These are phyloP conservation scores for Oryza meyeriana DNA, from an alignment of 176 grass and related monocot species.

Conservation along the genomic window DNA sequence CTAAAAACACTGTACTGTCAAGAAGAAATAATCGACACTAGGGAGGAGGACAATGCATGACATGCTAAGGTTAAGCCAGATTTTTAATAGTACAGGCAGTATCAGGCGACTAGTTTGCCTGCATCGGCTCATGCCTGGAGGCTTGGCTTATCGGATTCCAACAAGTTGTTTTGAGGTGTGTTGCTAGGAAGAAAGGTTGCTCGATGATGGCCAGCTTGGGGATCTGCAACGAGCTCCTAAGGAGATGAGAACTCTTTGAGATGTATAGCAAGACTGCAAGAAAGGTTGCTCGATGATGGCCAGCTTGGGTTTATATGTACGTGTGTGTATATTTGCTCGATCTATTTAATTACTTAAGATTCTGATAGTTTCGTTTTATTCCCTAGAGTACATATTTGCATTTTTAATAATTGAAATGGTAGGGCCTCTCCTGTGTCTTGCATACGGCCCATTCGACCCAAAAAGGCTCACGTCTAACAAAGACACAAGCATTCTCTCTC, in stretches of 20 bases:
- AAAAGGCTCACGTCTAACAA: no score
- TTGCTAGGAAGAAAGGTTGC: neutral
- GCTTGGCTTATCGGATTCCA: neutral
- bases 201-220: neutral
- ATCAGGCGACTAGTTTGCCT: conserved; percentile 26
- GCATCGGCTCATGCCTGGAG: neutral
- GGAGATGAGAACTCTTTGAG: neutral
- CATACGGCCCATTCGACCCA: no score
- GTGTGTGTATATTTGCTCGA: neutral
- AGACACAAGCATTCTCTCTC: no score
- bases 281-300: neutral
- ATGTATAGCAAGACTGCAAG: neutral
- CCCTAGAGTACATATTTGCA: no score
- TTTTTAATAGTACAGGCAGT: conserved; percentile 24
- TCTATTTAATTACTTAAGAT: neutral
- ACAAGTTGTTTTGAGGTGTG: neutral
- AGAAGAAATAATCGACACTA: conserved; percentile 57
- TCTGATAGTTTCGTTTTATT: no score
- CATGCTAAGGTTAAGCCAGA: neutral
- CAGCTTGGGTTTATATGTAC: conserved; percentile 1
- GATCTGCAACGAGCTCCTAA: neutral
- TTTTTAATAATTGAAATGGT: no score
- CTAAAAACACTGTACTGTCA: conserved; percentile 67
- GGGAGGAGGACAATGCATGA: conserved; percentile 60
- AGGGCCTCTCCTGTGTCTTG: no score